phyloP scores from a whole-genome alignment of 148 eudicot species.

The Chenopodium formosanum region DNA sequence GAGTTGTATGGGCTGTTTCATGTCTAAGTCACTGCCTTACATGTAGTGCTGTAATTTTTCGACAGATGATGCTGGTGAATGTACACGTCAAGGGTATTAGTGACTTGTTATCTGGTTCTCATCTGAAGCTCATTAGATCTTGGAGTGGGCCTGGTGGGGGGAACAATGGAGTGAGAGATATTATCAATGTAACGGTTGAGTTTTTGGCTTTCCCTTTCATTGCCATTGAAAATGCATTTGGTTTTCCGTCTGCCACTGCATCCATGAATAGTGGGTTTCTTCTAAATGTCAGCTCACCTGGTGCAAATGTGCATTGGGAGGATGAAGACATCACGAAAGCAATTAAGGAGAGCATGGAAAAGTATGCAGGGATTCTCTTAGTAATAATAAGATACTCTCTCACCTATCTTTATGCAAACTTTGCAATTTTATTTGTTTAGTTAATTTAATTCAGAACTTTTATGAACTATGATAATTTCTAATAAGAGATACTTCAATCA shows the following conservation, averaged over 20 bases:
- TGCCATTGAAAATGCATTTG: constrained; percentile 64
- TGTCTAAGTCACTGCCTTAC: constrained; percentile 79
- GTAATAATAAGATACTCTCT: constrained; percentile 21
- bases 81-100: constrained; percentile 60
- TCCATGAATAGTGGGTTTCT: constrained; percentile 76
- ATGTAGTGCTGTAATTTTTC: constrained; percentile 67
- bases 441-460: no score
- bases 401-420: neutral
- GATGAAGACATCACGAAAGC: constrained; percentile 68
- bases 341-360: constrained; percentile 62
- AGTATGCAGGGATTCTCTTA: constrained; percentile 59
- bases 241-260: constrained; percentile 67
- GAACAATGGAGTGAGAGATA: constrained; percentile 54
- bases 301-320: constrained; percentile 68
- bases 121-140: constrained; percentile 58
- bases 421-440: neutral
- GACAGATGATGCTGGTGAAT: constrained; percentile 61
- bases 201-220: constrained; percentile 93
- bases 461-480: no score
- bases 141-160: constrained; percentile 93
- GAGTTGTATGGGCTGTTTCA: constrained; percentile 90
- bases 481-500: neutral
- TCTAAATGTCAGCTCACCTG: constrained; percentile 76
- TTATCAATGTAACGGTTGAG: constrained; percentile 56
- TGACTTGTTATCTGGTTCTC: constrained; percentile 58